Evolutionary conservation across 2,329 filamentous ascomycete species (phyloP), one percentile per base, ranked within the genome.

Genomic region (Mycocentrospora acerina): DNA sequence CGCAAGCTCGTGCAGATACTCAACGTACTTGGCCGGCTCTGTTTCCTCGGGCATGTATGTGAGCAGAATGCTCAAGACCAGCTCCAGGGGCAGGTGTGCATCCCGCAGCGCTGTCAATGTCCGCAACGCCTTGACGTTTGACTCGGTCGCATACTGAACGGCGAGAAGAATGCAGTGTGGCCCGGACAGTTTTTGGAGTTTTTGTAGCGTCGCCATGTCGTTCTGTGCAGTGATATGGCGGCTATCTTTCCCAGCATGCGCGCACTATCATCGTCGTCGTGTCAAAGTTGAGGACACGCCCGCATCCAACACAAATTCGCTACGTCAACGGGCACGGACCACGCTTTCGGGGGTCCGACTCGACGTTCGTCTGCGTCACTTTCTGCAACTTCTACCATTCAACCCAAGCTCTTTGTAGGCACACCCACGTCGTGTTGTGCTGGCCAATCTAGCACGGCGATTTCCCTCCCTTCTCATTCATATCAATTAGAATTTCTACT

Each of bases 21-120:
- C 70, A 13, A 80, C 71, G 59, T 90, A 90, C 30, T 72, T 62
- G n/a, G 67, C 68, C 4, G 88, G 81, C 4, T 78, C 78, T 4
- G 81, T 60, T 29, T 78, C 83, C 65, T 91, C 87, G 17, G 89
- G 88, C 1, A 94, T 75, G 59, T 85, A 88, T 14, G 84, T 88
- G 30, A 94, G 76, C 15, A 94, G 69, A 36, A 93, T 82, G 29
- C 85, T 82, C 41, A 93, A 73, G 16, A 88, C 62, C 11, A 89
- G 70, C 40, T 86, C 80, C 29, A 78, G 76, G 18, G 77, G 74
- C 37, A 93, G 72, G 25, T 83, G 74, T 37, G 77, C 71, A 36
- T 69, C 67, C 52, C 86, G 71, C 26, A 74, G 71, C 15, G 77
- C 72, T 35, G 80, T 75, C 46, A 93, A 72, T 36, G 72, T 73